These are phyloP conservation scores for Nidula niveotomentosa DNA, from an alignment of 1,284 basidiomycete species.

Conservation along the genomic window DNA sequence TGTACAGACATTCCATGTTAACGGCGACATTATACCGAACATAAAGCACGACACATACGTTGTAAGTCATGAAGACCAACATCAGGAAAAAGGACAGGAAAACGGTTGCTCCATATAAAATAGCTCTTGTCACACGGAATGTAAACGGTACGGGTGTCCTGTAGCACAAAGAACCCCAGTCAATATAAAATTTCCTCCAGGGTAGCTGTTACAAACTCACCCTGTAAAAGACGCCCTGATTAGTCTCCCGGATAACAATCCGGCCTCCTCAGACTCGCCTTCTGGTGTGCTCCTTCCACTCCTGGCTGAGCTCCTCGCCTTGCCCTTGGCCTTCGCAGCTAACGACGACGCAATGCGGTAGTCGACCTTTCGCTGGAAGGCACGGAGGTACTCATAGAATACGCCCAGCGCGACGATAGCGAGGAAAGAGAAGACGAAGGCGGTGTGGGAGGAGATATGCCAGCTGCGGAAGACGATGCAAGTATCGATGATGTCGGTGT, in stretches of 20 bases:
- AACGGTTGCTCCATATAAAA: constrained; percentile 64
- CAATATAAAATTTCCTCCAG: too few relatives aligned
- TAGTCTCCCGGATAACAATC: constrained; percentile 49
- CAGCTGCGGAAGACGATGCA: constrained; percentile 74
- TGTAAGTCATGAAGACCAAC: constrained; percentile 89
- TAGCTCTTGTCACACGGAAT: constrained; percentile 56
- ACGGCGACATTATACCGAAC: constrained; percentile 2
- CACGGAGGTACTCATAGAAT: constrained; percentile 75
- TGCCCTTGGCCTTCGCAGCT: constrained; percentile 43
- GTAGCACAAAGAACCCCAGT: background rate
- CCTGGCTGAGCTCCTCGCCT: constrained; percentile 26
- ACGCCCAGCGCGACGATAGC: constrained; percentile 64
- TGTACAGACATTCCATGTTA: constrained; percentile 23
- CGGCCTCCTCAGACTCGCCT: constrained; percentile 45
- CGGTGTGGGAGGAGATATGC: constrained; percentile 60
- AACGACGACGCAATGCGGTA: constrained; percentile 50
- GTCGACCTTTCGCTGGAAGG: constrained; percentile 59
- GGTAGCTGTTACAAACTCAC: constrained; percentile 30
- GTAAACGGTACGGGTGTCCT: constrained; percentile 49
- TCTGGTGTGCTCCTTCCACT: constrained; percentile 39
- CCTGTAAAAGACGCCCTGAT: constrained; percentile 31
- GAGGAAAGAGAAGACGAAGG: constrained; percentile 62
- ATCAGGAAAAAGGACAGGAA: constrained; percentile 85
- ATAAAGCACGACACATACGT: constrained; percentile 43
- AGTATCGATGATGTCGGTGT: constrained; percentile 72